phyloP scores from a whole-genome alignment of 2,329 filamentous ascomycete genomes.

The Cladosporium colombiae region DNA sequence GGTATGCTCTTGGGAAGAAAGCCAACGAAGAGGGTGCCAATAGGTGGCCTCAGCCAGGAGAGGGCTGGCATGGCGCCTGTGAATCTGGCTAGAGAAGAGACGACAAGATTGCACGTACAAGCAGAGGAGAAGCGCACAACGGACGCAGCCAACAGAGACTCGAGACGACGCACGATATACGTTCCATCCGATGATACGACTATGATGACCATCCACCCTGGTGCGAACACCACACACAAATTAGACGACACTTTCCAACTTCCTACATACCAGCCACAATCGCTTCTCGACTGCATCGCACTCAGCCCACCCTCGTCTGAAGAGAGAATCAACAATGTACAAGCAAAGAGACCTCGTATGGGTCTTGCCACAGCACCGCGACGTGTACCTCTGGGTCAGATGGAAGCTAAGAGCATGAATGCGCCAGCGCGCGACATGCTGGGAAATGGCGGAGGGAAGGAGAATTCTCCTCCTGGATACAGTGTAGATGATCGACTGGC shows the following conservation, averaged over 20 bases:
- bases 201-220: slow-evolving; percentile 54
- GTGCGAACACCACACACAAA: slow-evolving; percentile 38
- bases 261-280: slow-evolving; percentile 12
- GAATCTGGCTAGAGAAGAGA: neutral
- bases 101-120: neutral
- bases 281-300: slow-evolving; percentile 16
- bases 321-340: slow-evolving; percentile 34
- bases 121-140: neutral
- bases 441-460: slow-evolving; percentile 61
- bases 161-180: slow-evolving; percentile 52
- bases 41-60: slow-evolving; percentile 19
- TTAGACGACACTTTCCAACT: slow-evolving; percentile 38
- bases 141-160: slow-evolving; percentile 38
- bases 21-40: slow-evolving; percentile 21
- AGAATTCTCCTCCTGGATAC: slow-evolving; percentile 59
- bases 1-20: slow-evolving; percentile 20
- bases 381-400: slow-evolving; percentile 52
- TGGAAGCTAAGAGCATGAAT: slow-evolving; percentile 33
- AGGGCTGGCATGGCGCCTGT: slow-evolving; percentile 10
- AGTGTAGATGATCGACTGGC: neutral
- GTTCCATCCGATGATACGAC: slow-evolving; percentile 54
- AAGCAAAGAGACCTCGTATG: slow-evolving; percentile 40
- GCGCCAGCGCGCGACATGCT: slow-evolving; percentile 50
- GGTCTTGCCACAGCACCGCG: slow-evolving; percentile 50
- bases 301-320: slow-evolving; percentile 31